Conservation (phyloP, 345 rosid species). For the Cardamine resedifolia region DNA sequence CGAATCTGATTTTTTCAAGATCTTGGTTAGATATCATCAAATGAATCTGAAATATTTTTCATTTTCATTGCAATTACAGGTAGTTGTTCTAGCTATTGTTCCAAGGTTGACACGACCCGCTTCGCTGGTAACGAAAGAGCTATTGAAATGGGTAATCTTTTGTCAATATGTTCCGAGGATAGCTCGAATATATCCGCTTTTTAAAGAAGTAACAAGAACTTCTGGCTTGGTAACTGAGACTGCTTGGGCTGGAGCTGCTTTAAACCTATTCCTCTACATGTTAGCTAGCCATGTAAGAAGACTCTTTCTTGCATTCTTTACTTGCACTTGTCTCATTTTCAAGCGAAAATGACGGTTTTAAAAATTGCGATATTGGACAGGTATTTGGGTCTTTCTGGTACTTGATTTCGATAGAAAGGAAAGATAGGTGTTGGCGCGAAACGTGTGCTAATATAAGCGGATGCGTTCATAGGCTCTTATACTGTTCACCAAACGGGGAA, state of each 20-base stretch:
- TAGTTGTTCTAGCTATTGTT: conserved; percentile 39
- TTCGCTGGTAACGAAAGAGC: conserved; percentile 38
- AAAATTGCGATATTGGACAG: background rate
- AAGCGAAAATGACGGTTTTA: background rate
- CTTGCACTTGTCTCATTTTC: background rate
- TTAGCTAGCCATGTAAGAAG: conserved; percentile 42
- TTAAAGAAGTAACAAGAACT: conserved; percentile 39
- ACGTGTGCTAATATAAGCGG: background rate
- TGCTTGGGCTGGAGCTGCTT: conserved; percentile 47
- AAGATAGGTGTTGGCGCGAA: conserved; percentile 46
- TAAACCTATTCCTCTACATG: conserved; percentile 41
- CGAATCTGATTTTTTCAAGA: background rate
- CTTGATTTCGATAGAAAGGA: conserved; percentile 44
- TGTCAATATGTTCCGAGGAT: conserved; percentile 44
- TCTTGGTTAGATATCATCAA: background rate
- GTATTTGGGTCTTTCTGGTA: conserved; percentile 42
- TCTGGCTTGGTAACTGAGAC: conserved; percentile 43
- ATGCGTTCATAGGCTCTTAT: background rate
- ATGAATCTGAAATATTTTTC: background rate
- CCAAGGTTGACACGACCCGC: conserved; percentile 23
- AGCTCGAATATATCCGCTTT: conserved; percentile 36
- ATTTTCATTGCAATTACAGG: conserved; percentile 14
- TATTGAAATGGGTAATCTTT: conserved; percentile 38
- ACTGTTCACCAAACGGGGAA: conserved; percentile 13
- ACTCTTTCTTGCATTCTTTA: background rate